Base-by-base conservation (phyloP, 148 eudicot species). In the Silene conica region DNA sequence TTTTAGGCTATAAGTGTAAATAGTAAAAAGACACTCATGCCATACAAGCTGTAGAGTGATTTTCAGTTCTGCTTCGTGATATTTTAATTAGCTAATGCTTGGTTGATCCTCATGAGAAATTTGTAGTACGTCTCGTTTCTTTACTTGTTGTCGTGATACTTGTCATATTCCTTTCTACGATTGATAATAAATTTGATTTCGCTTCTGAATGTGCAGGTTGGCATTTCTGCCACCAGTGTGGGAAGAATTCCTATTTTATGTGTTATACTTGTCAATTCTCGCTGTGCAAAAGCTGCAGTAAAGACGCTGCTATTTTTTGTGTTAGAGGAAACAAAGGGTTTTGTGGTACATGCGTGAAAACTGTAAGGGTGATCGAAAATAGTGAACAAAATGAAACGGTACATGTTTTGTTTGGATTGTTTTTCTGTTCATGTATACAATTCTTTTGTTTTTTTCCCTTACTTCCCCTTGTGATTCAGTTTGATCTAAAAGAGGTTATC, bases 241-340 rank as follows among this genome's bases (percentile, higher is more conserved):
- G 83, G 83, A 91, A 91, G 91, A 89, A 82, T 77, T 96, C 98
- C 1, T 64, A 80, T 77, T 91, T 88, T 78, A 80, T 88, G 97
- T 94, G 98, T 64, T 89, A 82, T 52, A 91, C 97, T 8, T 94
- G 98, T 75, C 83, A 92, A 25, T 94, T 87, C 80, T 92, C 98
- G 61, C 78, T 91, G 87, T 94, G 98, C 87, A 94, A 91, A 82
- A 85, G 81, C 72, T 94, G 98, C 83, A 75, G 78, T 54, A 91
- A 91, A 81, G 95, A 87, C 79, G 84, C 87, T 72, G 87, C 77
- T 63, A 75, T 91, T 63, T 83, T 83, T 61, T 82, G 92, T 74
- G 83, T 94, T 69, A 82, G 90, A 89, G 93, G 89, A 76, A 88
- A 82, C 82, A 94, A 87, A 83, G 97, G 98, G 50, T 87, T 94